Evolutionary conservation across 2,329 filamentous ascomycete species (phyloP), one percentile per base, ranked within the genome.

Genomic region (Ophiobolus disseminans): DNA sequence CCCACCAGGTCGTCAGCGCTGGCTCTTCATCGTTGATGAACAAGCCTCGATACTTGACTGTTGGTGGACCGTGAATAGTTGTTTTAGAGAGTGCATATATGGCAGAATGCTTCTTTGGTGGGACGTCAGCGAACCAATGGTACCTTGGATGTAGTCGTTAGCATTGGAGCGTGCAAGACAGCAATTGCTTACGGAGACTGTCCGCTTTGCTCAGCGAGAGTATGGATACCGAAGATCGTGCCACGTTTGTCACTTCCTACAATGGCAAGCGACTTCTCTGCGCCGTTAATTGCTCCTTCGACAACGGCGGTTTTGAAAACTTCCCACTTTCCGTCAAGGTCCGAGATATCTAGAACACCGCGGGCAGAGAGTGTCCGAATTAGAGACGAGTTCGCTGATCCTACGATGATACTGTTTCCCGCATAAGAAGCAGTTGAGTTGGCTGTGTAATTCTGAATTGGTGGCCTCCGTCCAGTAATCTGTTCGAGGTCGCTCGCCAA

Each of bases 11-110:
- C 0, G 85, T 86, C 22, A 86, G 67, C 0, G 81, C 82, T 0
- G 85, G 86, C 51, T 83, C 81, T 63, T 88, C 85, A 45, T 88
- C 85, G 62, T 88, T 88, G 59, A 88, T 70, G 73, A 88, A 88
- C 58, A 88, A 77, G 2, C 85, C 86, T 16, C 86, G 80, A 65
- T 86, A 87, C 64, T 84, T 84, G 53, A 88, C 79, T 0, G 79
- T 80, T 2, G 85, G 85, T n/a, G 82, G 72, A 1, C 73, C 75
- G 53, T 86, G 82, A 0, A 79, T 40, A 3, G 37, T 40, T 16
- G 23, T 20, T 17, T 19, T 19, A 16, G 38, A 17, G 8, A 38
- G 25, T 16, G 26, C 39, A 22, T 80, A 43, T 9, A 48, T 42
- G 7, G 45, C 28, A 9, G 23, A 16, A 14, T 38, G 14, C 19